Evolutionary conservation across 192 early-diverging fungal species (phyloP).

Genomic region (Rhizoclosmatium sp.): DNA sequence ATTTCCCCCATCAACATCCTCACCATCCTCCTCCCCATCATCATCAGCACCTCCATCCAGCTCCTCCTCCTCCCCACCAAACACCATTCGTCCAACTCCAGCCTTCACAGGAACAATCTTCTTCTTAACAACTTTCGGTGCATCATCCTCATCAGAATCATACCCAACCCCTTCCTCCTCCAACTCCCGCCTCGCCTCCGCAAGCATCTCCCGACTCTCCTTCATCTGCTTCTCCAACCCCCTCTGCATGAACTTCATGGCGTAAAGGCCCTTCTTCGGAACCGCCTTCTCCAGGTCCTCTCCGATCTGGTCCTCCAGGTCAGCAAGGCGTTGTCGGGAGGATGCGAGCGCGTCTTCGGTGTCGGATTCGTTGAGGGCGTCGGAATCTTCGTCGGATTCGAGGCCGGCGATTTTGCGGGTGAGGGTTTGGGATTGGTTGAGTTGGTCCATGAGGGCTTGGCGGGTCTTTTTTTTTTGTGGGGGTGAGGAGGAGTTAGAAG

Average conservation of each 20-base stretch:
- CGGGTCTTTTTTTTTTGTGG: conserved; percentile 53
- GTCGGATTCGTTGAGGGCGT: conserved; percentile 40
- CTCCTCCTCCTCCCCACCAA: conserved; percentile 54
- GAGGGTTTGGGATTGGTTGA: conserved; percentile 79
- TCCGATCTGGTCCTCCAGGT: conserved; percentile 54
- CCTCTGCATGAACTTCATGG: conserved; percentile 99
- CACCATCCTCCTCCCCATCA: background rate
- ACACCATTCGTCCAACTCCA: conserved; percentile 70
- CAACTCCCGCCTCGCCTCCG: conserved; percentile 28
- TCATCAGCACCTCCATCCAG: conserved; percentile 22
- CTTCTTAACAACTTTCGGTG: conserved; percentile 25
- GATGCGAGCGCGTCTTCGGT: conserved; percentile 48
- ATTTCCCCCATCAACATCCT: background rate
- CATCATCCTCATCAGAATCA: conserved; percentile 54
- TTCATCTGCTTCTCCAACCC: conserved; percentile 54
- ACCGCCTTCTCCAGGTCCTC: conserved; percentile 49
- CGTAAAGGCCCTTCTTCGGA: conserved; percentile 82
- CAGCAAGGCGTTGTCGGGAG: conserved; percentile 39
- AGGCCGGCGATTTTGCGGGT: conserved; percentile 83
- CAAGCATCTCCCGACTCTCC: conserved; percentile 24
- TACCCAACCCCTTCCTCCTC: conserved; percentile 51
- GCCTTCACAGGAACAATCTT: conserved; percentile 44
- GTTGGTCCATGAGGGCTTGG: conserved; percentile 84
- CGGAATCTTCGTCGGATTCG: conserved; percentile 48
- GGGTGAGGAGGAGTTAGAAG: background rate